Percentiles rank a stretch among this genome's conserved stretches.
These are phyloP conservation scores for Solanum hybrid DNA, from an alignment of 305 asterid species.

Conservation along the genomic window DNA sequence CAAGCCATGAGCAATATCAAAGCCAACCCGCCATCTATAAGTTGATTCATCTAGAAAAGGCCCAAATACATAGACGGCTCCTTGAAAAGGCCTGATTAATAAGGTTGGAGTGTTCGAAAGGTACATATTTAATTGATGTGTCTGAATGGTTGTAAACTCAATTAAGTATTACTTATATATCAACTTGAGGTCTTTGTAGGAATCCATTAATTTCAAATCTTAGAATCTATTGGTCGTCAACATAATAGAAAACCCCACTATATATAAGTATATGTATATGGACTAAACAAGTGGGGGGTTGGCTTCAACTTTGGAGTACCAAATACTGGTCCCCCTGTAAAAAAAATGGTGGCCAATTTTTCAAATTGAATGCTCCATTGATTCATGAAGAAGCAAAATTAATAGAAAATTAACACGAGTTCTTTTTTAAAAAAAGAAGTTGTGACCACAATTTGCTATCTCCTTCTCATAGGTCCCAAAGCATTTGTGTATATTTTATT, in stretches of 20 bases:
- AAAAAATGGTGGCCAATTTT: background rate
- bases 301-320: background rate
- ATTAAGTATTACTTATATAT: background rate
- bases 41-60: background rate
- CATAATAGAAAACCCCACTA: background rate
- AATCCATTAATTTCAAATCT: background rate
- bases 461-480: background rate
- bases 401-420: background rate
- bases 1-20: background rate
- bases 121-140: background rate
- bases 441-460: background rate
- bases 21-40: background rate
- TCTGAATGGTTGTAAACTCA: background rate
- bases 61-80: background rate
- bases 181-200: background rate
- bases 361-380: background rate
- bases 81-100: background rate
- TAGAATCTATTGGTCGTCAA: fast-evolving
- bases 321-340: background rate
- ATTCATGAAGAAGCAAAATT: background rate
- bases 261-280: background rate
- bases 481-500: background rate
- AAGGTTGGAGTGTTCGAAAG: background rate
- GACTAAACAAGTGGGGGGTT: background rate
- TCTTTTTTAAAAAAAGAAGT: background rate